phyloP scores from a whole-genome alignment of 352 stramenopile genomes.

The Phytopythium oedochilum region DNA sequence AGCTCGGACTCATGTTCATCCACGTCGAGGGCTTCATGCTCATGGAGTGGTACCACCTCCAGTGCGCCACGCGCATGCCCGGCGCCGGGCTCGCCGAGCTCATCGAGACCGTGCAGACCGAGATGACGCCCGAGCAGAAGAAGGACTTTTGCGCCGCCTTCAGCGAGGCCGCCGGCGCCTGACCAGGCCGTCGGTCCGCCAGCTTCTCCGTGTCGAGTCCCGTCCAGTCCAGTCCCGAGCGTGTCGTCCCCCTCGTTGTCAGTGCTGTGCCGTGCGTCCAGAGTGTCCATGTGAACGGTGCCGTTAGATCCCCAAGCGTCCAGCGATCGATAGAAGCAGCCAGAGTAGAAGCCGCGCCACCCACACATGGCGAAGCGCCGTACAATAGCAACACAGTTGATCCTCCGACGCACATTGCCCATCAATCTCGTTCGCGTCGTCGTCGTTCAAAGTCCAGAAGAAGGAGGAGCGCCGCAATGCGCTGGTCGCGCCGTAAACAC shows the following conservation, averaged over 20 bases:
- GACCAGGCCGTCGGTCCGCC: neutral
- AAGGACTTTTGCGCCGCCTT: slow-evolving; percentile 47
- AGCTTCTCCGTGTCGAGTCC: neutral
- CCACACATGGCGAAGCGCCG: neutral
- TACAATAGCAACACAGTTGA: neutral
- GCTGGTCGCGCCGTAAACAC: no score
- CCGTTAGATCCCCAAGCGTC: no score
- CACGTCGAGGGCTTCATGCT: slow-evolving; percentile 86
- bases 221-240: neutral
- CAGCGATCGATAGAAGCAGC: neutral
- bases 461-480: no score
- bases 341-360: neutral
- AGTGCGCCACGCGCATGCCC: slow-evolving; percentile 50
- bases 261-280: neutral
- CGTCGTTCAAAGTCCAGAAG: no score
- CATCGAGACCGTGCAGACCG: slow-evolving; percentile 52
- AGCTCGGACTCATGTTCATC: slow-evolving; percentile 82
- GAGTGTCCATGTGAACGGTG: no score
- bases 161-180: slow-evolving; percentile 13
- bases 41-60: slow-evolving; percentile 82
- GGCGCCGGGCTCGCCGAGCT: slow-evolving; percentile 43
- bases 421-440: neutral
- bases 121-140: slow-evolving; percentile 56
- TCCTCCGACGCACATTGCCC: no score
- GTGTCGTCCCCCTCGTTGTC: no score